Conservation (phyloP, 257 asterid species). For the Capsicum chinense region DNA sequence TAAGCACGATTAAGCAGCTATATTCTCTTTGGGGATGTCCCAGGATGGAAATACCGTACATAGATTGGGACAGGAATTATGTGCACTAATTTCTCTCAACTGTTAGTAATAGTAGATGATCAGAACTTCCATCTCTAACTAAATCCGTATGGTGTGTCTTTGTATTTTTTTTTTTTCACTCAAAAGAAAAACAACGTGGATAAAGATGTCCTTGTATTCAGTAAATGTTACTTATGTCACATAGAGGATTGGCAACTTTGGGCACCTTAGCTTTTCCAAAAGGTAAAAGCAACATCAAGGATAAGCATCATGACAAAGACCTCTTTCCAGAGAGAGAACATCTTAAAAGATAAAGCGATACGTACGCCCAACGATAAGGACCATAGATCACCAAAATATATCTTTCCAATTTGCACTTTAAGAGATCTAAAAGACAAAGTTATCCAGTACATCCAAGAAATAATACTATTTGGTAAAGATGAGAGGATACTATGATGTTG, state of each 20-base stretch:
- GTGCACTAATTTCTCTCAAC: slow-evolving; percentile 13
- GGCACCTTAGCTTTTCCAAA: slow-evolving; percentile 15
- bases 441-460: background rate
- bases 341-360: background rate
- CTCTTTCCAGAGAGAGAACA: background rate
- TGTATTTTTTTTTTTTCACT: background rate
- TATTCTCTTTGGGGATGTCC: slow-evolving; percentile 6
- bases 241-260: background rate
- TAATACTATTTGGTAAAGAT: background rate
- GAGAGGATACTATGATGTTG: background rate
- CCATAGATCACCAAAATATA: background rate
- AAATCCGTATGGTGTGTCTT: background rate
- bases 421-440: slow-evolving; percentile 1
- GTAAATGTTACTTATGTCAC: background rate
- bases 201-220: background rate
- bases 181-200: background rate
- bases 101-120: background rate
- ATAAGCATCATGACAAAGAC: background rate
- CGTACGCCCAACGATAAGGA: background rate
- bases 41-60: background rate
- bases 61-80: background rate
- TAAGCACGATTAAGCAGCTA: background rate
- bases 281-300: background rate
- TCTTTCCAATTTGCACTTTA: background rate
- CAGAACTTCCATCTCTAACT: slow-evolving; percentile 3